Base-by-base conservation (phyloP, 306 rosid genomes). In the Phaseolus lunatus region DNA sequence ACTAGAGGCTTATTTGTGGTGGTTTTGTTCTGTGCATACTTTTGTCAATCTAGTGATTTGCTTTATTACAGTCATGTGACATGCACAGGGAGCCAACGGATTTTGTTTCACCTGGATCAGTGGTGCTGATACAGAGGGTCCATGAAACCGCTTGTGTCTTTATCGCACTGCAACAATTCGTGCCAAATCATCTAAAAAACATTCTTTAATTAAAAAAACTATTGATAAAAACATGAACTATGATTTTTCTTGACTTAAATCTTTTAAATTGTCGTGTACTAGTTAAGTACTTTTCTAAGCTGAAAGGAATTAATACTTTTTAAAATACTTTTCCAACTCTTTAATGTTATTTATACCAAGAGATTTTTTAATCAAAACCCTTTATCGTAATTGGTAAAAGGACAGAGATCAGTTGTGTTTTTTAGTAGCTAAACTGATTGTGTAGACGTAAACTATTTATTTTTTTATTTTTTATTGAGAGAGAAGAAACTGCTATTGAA, bases 1-100 rank as follows among this genome's bases (percentile, higher is more conserved):
- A 87, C 93, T 29, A 66, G 80, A 76, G 93, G 93, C 85, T 66
- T 43, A 7, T 18, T 15, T 35, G 48, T 5, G 54, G 68, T 83
- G 83, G 80, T 83, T 57, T 83, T 78, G 77, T 27, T 27, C 0
- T 80, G 50, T 18, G 24, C 1, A 11, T 29, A 12, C 50, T 57
- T 0, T 44, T 29, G 41, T 48, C 71, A 44, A 19, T 12, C 44
- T 3, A 20, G 2, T 41, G 48, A 43, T 43, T 43, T 43, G 26
- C 29, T 19, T 39, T 53, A 22, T 58, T 78, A 44, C 49, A 19
- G 9, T 72, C 63, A 56, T 23, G 75, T 20, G 35, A 9, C 37
- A 26, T 27, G 24, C 15, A n/a, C 1, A 63, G 19, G 7, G 49
- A 72, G 78, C 83, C 78, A 63, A 80, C 56, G 37, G 83, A 71